Percentiles rank a stretch among this genome's conserved stretches.
phyloP scores from a whole-genome alignment of 2,329 filamentous ascomycete species.

The Fusarium sp. region DNA sequence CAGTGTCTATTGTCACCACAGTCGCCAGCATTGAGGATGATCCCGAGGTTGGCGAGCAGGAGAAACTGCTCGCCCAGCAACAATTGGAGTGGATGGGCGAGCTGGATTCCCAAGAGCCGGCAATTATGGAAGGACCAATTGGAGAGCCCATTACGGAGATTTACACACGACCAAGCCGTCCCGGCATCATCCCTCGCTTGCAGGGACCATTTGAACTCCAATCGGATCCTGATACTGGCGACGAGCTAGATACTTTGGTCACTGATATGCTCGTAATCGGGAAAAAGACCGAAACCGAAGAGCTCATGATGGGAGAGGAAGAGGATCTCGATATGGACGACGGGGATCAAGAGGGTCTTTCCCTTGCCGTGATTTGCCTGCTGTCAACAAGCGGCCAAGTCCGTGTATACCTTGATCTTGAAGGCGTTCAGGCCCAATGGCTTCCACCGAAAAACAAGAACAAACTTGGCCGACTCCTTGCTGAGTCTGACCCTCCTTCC shows the following conservation, averaged over 20 bases:
- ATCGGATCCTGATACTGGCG: conserved; percentile 65
- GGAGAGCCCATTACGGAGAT: conserved; percentile 65
- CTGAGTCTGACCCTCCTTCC: conserved; percentile 56
- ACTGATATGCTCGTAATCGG: conserved; percentile 73
- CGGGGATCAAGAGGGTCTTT: conserved; percentile 68
- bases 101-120: conserved; percentile 70
- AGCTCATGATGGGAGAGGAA: conserved; percentile 72
- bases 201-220: conserved; percentile 72
- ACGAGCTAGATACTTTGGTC: conserved; percentile 66
- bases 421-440: conserved; percentile 74
- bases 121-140: conserved; percentile 60
- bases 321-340: conserved; percentile 69
- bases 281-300: conserved; percentile 68
- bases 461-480: conserved; percentile 55
- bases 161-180: conserved; percentile 66
- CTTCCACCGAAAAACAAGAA: conserved; percentile 67
- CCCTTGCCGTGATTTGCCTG: conserved; percentile 68
- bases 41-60: conserved; percentile 61
- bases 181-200: conserved; percentile 67
- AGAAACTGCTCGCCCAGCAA: conserved; percentile 69
- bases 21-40: conserved; percentile 72
- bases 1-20: conserved; percentile 83
- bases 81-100: conserved; percentile 76
- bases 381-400: conserved; percentile 70
- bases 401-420: conserved; percentile 69